Evolutionary conservation across 2,329 filamentous ascomycete genomes (phyloP).

Genomic region (Pseudogymnoascus sp.): DNA sequence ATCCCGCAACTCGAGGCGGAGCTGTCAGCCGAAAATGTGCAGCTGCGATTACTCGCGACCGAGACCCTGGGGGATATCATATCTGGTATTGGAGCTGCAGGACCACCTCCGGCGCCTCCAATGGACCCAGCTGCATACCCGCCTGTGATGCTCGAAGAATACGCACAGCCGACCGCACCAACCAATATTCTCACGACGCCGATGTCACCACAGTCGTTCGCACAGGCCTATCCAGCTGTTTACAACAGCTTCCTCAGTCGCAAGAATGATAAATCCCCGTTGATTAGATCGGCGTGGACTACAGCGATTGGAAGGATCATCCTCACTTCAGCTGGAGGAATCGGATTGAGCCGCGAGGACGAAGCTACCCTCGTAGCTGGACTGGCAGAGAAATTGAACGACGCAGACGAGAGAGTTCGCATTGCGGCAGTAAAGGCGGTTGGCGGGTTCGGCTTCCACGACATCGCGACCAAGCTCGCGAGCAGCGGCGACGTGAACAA

Average conservation of each 20-base stretch:
- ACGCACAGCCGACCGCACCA: constrained; percentile 45
- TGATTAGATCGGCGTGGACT: constrained; percentile 80
- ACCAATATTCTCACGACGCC: constrained; percentile 66
- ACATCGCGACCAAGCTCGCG: constrained; percentile 76
- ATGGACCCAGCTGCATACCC: constrained; percentile 82
- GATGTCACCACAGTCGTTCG: constrained; percentile 81
- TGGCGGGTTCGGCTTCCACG: constrained; percentile 69
- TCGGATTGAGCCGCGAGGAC: constrained; percentile 77
- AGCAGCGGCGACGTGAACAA: constrained; percentile 66
- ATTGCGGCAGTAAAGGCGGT: constrained; percentile 82
- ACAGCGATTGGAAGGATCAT: constrained; percentile 78
- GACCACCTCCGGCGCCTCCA: constrained; percentile 62
- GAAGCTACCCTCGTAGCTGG: constrained; percentile 66
- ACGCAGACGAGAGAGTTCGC: constrained; percentile 85
- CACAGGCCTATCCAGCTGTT: constrained; percentile 67
- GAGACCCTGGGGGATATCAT: constrained; percentile 95
- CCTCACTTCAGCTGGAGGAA: constrained; percentile 82
- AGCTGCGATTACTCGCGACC: constrained; percentile 78
- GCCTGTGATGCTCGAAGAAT: constrained; percentile 58
- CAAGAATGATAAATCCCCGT: constrained; percentile 74
- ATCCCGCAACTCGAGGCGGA: constrained; percentile 91
- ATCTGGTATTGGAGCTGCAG: constrained; percentile 84
- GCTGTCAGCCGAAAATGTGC: constrained; percentile 79
- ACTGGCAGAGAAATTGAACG: constrained; percentile 72
- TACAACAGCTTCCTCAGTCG: constrained; percentile 82